Conservation (phyloP, 192 early-diverging fungal species). For the Mortierella claussenii region DNA sequence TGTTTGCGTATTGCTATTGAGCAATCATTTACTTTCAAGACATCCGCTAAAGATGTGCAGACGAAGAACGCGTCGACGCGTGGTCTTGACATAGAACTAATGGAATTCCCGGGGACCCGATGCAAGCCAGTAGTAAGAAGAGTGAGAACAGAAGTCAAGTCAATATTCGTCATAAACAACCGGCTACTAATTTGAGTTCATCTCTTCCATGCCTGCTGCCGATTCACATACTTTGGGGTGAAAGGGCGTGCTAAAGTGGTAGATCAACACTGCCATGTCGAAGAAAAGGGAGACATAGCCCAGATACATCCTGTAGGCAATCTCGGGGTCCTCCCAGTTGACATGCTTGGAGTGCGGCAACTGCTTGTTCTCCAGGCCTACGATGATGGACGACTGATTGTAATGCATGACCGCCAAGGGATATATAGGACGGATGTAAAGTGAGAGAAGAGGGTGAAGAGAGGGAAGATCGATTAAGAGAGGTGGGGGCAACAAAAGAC, state of each 20-base stretch:
- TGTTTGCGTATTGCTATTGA: background rate
- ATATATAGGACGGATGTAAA: no score
- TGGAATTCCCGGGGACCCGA: no score
- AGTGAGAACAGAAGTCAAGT: background rate
- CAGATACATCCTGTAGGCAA: constrained; percentile 36
- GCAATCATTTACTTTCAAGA: constrained; percentile 33
- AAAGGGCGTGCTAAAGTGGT: constrained; percentile 42
- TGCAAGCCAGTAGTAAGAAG: no score
- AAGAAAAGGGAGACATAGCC: constrained; percentile 40
- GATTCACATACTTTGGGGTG: constrained; percentile 41
- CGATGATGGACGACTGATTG: no score
- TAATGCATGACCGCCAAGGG: no score
- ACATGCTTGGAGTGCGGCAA: constrained; percentile 47
- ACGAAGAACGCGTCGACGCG: constrained; percentile 31
- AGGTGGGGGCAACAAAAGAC: no score
- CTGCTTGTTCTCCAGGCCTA: constrained; percentile 1
- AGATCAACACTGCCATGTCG: constrained; percentile 29
- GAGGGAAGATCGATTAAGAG: background rate
- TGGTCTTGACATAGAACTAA: constrained; percentile 42
- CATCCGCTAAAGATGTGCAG: constrained; percentile 44
- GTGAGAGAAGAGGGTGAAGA: background rate
- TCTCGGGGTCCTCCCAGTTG: constrained; percentile 26
- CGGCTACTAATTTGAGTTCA: background rate
- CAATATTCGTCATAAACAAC: background rate
- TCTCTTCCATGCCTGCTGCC: background rate